Evolutionary conservation across 208 protist species (phyloP), one percentile per base, ranked within the genome.

Genomic region (Acanthamoeba royreba): DNA sequence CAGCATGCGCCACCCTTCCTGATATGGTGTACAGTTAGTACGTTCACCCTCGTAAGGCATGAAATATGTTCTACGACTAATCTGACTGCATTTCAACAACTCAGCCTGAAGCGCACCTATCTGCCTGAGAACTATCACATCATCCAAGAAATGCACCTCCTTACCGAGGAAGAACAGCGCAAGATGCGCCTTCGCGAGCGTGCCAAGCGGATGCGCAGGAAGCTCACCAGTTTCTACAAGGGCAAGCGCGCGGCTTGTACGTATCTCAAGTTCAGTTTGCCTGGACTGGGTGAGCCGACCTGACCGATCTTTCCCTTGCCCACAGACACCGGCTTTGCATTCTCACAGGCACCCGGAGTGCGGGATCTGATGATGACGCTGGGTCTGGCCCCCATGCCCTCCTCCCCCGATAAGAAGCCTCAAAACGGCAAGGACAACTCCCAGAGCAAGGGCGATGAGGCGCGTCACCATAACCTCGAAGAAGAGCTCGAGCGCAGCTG

Each of bases 311-410:
- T 49, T 19, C 25, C n/a, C 28, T n/a, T n/a, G n/a, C 47, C 4
- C n/a, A 15, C 55, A 92, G 86, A 92, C 40, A 92, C 86, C 11
- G 86, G 86, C 25, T 92, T 92, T 22, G 86, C 86, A n/a, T 92
- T 92, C 55, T 31, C 77, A 28, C 45, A 86, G 46, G 77, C 42
- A 11, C 45, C 77, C 28, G 77, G 77, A 19, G 77, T 45, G 35
- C 9, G 66, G 2, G 66, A 77, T 25, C 17, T 77, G 35, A 42
- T 77, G 35, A 13, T 45, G 35, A 45, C 66, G 33, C 66, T 77
- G 9, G 66, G 66, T 15, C 35, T 77, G 15, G 66, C 66, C 25
- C 66, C 66, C 66, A 19, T 77, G 9, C 66, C 66, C n/a, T n/a
- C n/a, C n/a, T n/a, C n/a, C n/a, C n/a, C n/a, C 15, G 7, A 13